Conservation (phyloP, 2,329 filamentous ascomycete genomes). For the Curvularia verruculosa region DNA sequence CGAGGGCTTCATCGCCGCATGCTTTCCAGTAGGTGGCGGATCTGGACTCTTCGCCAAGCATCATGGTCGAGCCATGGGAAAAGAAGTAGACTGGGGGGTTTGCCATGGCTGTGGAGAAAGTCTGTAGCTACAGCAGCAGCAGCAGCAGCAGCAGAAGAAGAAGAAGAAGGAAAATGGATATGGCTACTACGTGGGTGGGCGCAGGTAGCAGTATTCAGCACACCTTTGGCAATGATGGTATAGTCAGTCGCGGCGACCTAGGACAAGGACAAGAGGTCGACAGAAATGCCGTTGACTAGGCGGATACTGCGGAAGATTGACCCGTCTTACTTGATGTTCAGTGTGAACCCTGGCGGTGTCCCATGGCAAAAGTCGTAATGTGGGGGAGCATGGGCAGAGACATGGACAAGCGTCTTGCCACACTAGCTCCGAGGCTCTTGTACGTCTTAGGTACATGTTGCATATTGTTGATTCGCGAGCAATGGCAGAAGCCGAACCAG, state of each 20-base stretch:
- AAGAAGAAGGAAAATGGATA: neutral
- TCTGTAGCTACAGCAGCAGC: neutral
- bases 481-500: too few species aligned
- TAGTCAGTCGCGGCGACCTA: neutral
- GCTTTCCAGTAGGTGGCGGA: conserved; percentile 71
- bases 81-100: conserved; percentile 68
- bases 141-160: too few species aligned
- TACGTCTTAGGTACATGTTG: neutral
- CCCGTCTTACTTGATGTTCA: conserved; percentile 1
- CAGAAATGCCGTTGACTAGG: neutral
- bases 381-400: conserved; percentile 11
- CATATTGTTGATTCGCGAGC: neutral
- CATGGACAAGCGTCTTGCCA: neutral
- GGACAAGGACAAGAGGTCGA: neutral
- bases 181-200: neutral
- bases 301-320: conserved; percentile 2
- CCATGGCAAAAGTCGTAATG: conserved; percentile 19
- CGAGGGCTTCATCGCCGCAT: conserved; percentile 67
- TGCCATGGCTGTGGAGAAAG: conserved; percentile 21
- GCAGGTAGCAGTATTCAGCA: neutral
- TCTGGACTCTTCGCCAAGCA: conserved; percentile 68
- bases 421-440: neutral
- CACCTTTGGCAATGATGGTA: neutral
- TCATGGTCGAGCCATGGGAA: conserved; percentile 74
- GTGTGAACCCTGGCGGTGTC: neutral